phyloP scores from a whole-genome alignment of 2,329 filamentous ascomycete genomes.

The Aschersonia sp. region DNA sequence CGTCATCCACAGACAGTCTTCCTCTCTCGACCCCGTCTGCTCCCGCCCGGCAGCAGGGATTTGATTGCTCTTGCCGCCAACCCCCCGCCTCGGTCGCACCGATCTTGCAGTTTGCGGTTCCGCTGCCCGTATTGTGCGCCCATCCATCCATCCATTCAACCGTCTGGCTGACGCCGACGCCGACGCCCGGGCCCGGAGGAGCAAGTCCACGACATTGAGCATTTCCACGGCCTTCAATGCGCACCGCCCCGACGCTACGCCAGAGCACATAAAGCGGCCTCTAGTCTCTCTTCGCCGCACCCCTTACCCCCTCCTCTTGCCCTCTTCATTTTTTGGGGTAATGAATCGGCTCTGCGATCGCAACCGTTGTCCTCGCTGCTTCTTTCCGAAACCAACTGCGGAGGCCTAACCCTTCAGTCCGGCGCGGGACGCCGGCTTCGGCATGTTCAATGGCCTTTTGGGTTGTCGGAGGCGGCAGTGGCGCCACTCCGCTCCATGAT shows the following conservation, averaged over 20 bases:
- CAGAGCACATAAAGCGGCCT: not conserved
- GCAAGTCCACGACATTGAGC: not conserved
- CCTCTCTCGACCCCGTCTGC: no score
- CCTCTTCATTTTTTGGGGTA: no score
- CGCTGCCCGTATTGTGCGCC: not conserved
- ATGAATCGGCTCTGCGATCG: no score
- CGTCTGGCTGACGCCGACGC: not conserved
- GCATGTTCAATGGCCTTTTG: constrained; percentile 26
- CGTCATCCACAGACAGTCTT: no score
- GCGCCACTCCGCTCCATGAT: constrained; percentile 12
- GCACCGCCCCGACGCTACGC: not conserved
- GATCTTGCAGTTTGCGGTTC: not conserved
- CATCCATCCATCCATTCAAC: not conserved
- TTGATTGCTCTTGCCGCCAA: not conserved
- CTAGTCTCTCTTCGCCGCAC: no score
- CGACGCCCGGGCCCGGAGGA: not conserved
- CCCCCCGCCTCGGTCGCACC: not conserved
- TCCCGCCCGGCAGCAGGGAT: no score
- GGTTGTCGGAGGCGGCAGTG: constrained; percentile 17
- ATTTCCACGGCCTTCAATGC: not conserved
- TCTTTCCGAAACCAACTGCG: no score
- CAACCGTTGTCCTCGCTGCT: no score
- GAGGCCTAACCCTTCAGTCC: no score
- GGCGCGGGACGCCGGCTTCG: not conserved
- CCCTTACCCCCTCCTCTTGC: no score